Evolutionary conservation across 1,139 yeast genomes (phyloP).

Genomic region (Geotrichum carabidarum): DNA sequence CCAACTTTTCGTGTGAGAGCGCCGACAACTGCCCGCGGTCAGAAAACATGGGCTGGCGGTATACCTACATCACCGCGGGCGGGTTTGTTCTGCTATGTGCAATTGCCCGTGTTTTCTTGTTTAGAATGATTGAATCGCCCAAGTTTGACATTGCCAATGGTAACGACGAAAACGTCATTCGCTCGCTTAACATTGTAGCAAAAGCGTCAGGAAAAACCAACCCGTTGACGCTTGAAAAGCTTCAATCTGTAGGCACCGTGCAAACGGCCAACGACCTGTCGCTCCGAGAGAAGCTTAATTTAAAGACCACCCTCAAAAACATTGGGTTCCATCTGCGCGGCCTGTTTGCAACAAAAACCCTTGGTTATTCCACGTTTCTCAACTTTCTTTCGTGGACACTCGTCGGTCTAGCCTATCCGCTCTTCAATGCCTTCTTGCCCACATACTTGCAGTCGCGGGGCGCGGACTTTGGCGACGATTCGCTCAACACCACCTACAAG

Average conservation of each 20-base stretch:
- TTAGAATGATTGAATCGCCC: conserved; percentile 53
- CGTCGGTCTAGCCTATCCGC: conserved; percentile 51
- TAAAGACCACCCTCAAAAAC: neutral
- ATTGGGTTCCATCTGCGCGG: conserved; percentile 22
- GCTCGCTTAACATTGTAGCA: conserved; percentile 26
- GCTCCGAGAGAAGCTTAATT: neutral
- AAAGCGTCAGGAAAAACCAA: conserved; percentile 22
- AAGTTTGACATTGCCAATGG: conserved; percentile 50
- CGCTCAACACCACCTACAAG: conserved; percentile 44
- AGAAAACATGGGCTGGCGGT: conserved; percentile 59
- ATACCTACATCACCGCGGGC: conserved; percentile 50
- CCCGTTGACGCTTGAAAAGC: conserved; percentile 39
- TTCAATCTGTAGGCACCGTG: conserved; percentile 42
- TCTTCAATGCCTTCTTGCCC: conserved; percentile 50
- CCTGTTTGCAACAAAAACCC: conserved; percentile 41
- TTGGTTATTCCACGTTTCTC: conserved; percentile 42
- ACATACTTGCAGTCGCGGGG: conserved; percentile 47
- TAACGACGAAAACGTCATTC: conserved; percentile 46
- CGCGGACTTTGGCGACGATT: conserved; percentile 39
- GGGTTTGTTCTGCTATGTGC: conserved; percentile 50
- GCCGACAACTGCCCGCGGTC: conserved; percentile 43
- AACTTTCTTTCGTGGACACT: conserved; percentile 47
- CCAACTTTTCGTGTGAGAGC: conserved; percentile 45
- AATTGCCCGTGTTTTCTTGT: conserved; percentile 44
- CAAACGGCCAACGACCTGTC: conserved; percentile 10